Evolutionary conservation across 176 grass and related monocot genomes (phyloP).

Genomic region (Phyllostachys edulis): DNA sequence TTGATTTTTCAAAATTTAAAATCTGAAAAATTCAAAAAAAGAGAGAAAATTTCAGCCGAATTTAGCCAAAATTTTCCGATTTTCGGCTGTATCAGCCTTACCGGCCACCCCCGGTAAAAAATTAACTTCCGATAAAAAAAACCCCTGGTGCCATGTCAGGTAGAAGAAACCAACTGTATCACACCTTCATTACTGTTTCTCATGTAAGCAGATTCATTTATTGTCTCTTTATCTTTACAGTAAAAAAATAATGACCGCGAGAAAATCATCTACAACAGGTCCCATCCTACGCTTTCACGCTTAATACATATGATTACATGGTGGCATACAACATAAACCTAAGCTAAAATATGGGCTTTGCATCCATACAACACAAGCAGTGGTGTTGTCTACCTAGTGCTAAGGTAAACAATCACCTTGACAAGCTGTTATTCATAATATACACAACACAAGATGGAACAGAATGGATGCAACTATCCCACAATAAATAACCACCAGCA

Average conservation of each 20-base stretch:
- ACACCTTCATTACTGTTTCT: not conserved
- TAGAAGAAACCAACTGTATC: not conserved
- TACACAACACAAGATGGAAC: not conserved
- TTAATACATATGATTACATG: not conserved
- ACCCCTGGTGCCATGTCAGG: not conserved
- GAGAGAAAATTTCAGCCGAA: too few relatives aligned
- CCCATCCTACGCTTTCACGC: not conserved
- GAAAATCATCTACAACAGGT: not conserved
- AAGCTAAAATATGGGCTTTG: conserved; percentile 3
- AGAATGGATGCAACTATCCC: not conserved
- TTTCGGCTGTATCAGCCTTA: too few relatives aligned
- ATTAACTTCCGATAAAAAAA: too few relatives aligned
- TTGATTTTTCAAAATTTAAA: too few relatives aligned
- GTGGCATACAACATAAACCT: conserved; percentile 26
- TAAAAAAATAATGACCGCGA: not conserved
- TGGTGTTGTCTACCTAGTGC: not conserved
- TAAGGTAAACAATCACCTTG: conserved; percentile 3
- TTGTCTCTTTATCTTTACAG: conserved; percentile 19
- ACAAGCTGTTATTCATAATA: not conserved
- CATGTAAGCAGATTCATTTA: not conserved
- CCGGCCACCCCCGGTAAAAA: too few relatives aligned
- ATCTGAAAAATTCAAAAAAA: too few relatives aligned
- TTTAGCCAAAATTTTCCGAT: too few relatives aligned
- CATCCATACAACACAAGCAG: not conserved
- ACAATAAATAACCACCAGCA: not conserved